A percentile compares a stretch with the other conserved stretches of the same genome.
phyloP scores from a whole-genome alignment of 31 red algal genomes.

The Asparagopsis taxiformis region DNA sequence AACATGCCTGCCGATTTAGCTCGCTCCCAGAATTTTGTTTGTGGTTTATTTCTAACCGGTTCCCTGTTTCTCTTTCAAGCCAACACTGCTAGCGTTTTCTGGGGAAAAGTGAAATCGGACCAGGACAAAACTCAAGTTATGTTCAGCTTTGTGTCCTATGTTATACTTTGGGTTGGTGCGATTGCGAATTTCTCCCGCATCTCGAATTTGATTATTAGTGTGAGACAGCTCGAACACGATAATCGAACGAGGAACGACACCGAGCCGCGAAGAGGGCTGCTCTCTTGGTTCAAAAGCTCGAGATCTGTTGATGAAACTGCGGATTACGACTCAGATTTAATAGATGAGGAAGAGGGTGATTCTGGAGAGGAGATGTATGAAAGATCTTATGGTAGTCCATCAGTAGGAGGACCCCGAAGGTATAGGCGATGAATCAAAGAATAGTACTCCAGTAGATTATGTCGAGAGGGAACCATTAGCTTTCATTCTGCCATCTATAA shows the following conservation, averaged over 20 bases:
- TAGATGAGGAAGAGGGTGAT: conserved; percentile 1
- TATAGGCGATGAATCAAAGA: background rate
- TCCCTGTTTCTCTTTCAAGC: background rate
- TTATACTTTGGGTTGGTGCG: background rate
- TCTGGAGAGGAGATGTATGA: conserved; percentile 2
- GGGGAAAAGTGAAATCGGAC: background rate
- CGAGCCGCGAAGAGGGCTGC: background rate
- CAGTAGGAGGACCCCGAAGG: background rate
- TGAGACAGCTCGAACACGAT: background rate
- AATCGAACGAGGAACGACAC: background rate
- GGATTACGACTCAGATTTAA: conserved; percentile 1
- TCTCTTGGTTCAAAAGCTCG: conserved; percentile 13
- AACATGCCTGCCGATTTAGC: background rate
- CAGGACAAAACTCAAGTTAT: background rate
- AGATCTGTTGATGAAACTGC: background rate
- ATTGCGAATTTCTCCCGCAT: conserved; percentile 3
- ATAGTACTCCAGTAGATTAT: too few relatives aligned
- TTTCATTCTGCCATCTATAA: too few relatives aligned
- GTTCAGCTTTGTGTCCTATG: background rate
- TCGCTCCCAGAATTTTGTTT: background rate
- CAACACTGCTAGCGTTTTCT: background rate
- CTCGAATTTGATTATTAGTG: background rate
- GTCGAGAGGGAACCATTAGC: too few relatives aligned
- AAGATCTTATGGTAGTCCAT: background rate
- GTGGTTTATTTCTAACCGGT: background rate